Evolutionary conservation across 2,329 filamentous ascomycete genomes (phyloP).

Genomic region (Trichophyton benhamiae): DNA sequence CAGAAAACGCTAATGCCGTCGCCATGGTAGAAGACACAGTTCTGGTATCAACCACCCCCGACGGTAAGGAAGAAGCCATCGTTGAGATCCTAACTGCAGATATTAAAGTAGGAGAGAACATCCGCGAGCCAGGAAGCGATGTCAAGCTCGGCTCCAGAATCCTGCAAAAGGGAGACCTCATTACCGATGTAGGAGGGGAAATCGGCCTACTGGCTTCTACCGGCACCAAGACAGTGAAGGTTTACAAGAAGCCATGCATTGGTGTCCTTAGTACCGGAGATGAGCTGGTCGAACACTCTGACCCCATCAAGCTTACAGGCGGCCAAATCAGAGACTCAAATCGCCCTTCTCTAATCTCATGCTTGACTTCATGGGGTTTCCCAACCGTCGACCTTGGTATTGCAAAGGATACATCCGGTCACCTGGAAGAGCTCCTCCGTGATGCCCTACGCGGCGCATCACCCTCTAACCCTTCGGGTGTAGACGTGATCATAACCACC

Average conservation of each 20-base stretch:
- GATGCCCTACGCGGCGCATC: constrained; percentile 50
- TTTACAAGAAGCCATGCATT: constrained; percentile 65
- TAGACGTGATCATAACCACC: constrained; percentile 78
- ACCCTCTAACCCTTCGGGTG: constrained; percentile 29
- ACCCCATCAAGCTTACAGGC: constrained; percentile 48
- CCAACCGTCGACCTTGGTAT: constrained; percentile 77
- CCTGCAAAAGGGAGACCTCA: constrained; percentile 63
- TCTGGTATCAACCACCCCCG: constrained; percentile 60
- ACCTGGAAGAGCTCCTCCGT: constrained; percentile 65
- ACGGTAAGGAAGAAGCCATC: constrained; percentile 72
- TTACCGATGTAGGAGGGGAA: constrained; percentile 79
- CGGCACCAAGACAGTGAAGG: constrained; percentile 56
- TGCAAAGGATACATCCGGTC: constrained; percentile 45
- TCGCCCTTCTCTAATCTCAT: constrained; percentile 71
- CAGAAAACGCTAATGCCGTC: constrained; percentile 76
- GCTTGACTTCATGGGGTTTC: constrained; percentile 61
- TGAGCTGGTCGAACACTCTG: constrained; percentile 67
- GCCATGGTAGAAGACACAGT: constrained; percentile 95
- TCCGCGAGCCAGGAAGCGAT: constrained; percentile 84
- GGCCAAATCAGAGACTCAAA: constrained; percentile 94
- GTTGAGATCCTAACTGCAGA: constrained; percentile 73
- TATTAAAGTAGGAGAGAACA: constrained; percentile 68
- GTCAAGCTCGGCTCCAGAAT: constrained; percentile 58
- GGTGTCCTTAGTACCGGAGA: constrained; percentile 90
- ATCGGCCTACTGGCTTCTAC: constrained; percentile 81